A percentile compares a stretch with the other conserved stretches of the same genome.
These are phyloP conservation scores for Asclepias syriaca DNA, from an alignment of 257 asterid species.

Conservation along the genomic window DNA sequence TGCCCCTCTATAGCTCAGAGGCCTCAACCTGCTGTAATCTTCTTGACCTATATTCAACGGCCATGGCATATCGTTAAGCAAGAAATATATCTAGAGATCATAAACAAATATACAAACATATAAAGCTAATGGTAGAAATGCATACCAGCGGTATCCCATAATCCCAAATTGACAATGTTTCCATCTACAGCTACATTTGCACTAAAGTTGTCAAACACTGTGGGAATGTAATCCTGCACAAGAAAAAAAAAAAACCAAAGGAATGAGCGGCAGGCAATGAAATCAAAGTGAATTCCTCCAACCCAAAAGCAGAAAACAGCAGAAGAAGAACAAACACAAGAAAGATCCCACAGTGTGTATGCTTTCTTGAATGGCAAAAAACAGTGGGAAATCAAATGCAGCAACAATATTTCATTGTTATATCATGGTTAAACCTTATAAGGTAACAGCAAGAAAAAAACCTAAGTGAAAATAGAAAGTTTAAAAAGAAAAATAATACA, in stretches of 20 bases:
- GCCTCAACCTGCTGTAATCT: slow-evolving; percentile 96
- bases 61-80: slow-evolving; percentile 11
- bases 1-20: slow-evolving; percentile 93
- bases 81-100: not conserved
- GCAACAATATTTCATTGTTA: not conserved
- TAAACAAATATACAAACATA: not conserved
- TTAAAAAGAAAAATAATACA: not conserved
- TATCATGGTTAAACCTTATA: not conserved
- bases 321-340: not conserved
- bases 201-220: slow-evolving; percentile 87
- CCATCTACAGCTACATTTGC: slow-evolving; percentile 96
- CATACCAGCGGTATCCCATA: slow-evolving; percentile 94
- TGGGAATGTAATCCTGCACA: slow-evolving; percentile 80
- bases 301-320: not conserved
- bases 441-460: not conserved
- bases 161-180: slow-evolving; percentile 81
- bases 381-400: slow-evolving; percentile 6
- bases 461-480: not conserved
- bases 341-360: not conserved
- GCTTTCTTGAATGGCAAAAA: not conserved
- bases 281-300: not conserved
- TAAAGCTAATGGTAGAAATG: slow-evolving; percentile 6
- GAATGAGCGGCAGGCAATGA: not conserved
- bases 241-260: not conserved
- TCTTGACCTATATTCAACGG: slow-evolving; percentile 57